Evolutionary conservation across 768 basidiomycete genomes (phyloP).

Genomic region (Naganishia friedmannii): DNA sequence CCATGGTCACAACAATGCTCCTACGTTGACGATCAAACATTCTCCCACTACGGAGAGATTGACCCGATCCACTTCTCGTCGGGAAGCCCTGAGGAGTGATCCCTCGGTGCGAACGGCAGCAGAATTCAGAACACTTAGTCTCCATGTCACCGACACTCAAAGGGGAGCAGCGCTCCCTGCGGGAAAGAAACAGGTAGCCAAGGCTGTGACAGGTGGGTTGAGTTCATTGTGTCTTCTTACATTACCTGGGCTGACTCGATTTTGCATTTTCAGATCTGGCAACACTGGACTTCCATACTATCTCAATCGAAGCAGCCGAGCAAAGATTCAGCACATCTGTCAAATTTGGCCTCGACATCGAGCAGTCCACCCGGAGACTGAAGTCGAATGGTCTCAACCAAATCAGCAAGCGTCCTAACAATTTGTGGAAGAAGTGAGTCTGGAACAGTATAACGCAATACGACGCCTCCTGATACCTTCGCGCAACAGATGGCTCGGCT

Average conservation of each 20-base stretch:
- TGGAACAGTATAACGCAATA: neutral
- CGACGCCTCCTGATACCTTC: neutral
- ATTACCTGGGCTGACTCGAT: neutral
- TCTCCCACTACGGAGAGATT: neutral
- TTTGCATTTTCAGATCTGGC: constrained; percentile 39
- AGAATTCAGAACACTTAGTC: constrained; percentile 56
- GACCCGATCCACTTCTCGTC: constrained; percentile 1
- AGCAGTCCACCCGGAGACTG: constrained; percentile 58
- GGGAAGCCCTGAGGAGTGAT: constrained; percentile 27
- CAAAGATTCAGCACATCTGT: constrained; percentile 56
- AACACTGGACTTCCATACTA: constrained; percentile 58
- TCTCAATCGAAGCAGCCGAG: constrained; percentile 55
- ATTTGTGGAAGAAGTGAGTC: constrained; percentile 56
- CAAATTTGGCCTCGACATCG: constrained; percentile 57
- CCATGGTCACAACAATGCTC: neutral
- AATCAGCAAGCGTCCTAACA: constrained; percentile 57
- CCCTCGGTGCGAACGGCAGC: constrained; percentile 39
- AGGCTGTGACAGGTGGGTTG: constrained; percentile 38
- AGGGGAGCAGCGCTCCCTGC: constrained; percentile 18
- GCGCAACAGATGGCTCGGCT: constrained; percentile 53
- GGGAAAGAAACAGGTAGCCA: constrained; percentile 25
- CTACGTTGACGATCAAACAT: constrained; percentile 2
- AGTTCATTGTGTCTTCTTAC: neutral
- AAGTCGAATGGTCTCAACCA: constrained; percentile 58
- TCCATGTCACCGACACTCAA: constrained; percentile 52